Percentiles rank a stretch among this genome's conserved stretches.
Evolutionary conservation across 108 stramenopile genomes (phyloP).

Genomic region (Cyclotella baltica): DNA sequence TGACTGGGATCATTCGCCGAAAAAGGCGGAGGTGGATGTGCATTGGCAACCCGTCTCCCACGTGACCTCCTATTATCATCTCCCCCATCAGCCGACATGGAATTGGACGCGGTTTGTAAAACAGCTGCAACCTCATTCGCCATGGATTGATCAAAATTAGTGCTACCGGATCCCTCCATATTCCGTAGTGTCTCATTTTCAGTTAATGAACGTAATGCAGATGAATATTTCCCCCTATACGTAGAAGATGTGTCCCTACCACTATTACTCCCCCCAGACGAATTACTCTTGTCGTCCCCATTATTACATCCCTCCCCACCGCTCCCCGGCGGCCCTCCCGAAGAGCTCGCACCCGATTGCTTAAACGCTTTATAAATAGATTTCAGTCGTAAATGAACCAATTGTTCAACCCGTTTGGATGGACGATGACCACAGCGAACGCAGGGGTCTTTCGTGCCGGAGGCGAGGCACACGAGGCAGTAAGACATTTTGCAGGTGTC

Average conservation of each 20-base stretch:
- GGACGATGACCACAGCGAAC: slow-evolving; percentile 89
- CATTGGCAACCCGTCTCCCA: slow-evolving; percentile 39
- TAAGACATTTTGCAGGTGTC: slow-evolving; percentile 91
- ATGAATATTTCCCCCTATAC: slow-evolving; percentile 53
- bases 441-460: slow-evolving; percentile 90
- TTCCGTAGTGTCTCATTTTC: slow-evolving; percentile 38
- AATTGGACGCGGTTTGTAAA: slow-evolving; percentile 63
- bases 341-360: slow-evolving; percentile 60
- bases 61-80: slow-evolving; percentile 41
- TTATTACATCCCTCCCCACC: background rate
- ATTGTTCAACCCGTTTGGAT: slow-evolving; percentile 90
- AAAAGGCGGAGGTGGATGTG: slow-evolving; percentile 35
- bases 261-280: background rate
- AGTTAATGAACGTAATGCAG: slow-evolving; percentile 52
- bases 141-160: slow-evolving; percentile 61
- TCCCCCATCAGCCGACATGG: slow-evolving; percentile 40
- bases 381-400: slow-evolving; percentile 91
- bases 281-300: background rate
- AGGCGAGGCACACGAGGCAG: slow-evolving; percentile 90
- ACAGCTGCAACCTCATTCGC: slow-evolving; percentile 67
- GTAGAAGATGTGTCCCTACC: slow-evolving; percentile 44
- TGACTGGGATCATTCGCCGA: slow-evolving; percentile 16
- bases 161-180: slow-evolving; percentile 33
- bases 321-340: slow-evolving; percentile 10
- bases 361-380: slow-evolving; percentile 94